Base-by-base conservation (phyloP, 768 basidiomycete species). In the Tricholoma sp. region DNA sequence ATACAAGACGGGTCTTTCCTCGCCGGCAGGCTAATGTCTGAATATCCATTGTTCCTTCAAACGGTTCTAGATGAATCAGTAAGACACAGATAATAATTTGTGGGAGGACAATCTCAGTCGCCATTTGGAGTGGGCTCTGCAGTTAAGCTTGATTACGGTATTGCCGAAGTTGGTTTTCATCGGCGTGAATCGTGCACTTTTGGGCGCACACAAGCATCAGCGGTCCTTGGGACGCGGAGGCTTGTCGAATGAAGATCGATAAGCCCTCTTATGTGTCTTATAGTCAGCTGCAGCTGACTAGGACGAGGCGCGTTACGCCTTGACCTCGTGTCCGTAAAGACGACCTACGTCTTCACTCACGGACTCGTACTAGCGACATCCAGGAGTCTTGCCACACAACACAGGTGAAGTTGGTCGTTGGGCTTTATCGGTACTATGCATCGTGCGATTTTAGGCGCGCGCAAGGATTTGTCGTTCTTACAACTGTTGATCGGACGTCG, bases 1-100 rank as follows among this genome's bases (percentile, higher is more conserved):
- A 57, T 54, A 69, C 72, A 69, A 59, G 66, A 63, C 34, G 39
- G 43, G 53, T 64, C 63, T 61, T 46, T 50, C 21, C 21, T 70
- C 52, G 64, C 66, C 69, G 72, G 71, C 67, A 67, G 69, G 70
- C 66, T 32, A 32, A 32, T 64, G 73, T 72, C 68, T 73, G 72
- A 73, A 69, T 19, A 66, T 69, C 63, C 5, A 27, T 55, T 50
- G 62, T 54, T 41, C 64, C 66, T 64, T 60, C 61, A 57, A 66
- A 66, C 50, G 69, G 54, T 66, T 59, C 68, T 69, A 66, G 65
- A 69, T 47, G 71, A 61, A 65, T 54, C 63, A 45, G 8, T 16
- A n/a, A n/a, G n/a, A n/a, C n/a, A n/a, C n/a, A n/a, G n/a, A n/a
- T n/a, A n/a, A n/a, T n/a, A n/a, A n/a, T n/a, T n/a, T 18, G 16